Evolutionary conservation across 106 monocot species (phyloP), one percentile per base, ranked within the genome.

Genomic region (Dioscorea zingiberensis): DNA sequence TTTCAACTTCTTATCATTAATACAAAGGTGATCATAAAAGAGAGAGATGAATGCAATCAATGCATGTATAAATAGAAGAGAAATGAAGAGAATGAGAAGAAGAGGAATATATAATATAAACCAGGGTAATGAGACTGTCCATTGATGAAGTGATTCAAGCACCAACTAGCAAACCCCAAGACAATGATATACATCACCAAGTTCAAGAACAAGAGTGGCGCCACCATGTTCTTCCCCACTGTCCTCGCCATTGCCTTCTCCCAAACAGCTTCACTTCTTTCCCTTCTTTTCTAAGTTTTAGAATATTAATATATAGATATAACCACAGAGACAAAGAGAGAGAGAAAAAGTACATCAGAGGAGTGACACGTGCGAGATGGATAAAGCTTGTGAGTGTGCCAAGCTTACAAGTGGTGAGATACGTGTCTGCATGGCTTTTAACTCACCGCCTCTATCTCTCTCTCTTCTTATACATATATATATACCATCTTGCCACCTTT

Each of bases 141-240:
- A 66, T 78, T 84, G 70, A 88, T 84, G 81, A 69, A 78, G 80
- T 81, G 88, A 62, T 88, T 88, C 24, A 88, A 60, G 46, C 58
- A 63, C 84, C 84, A 84, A 54, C 88, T 84, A 4, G 84, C 88
- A 24, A 88, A 78, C 6, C 81, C 88, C 14, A 84, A 45, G 3
- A 84, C 84, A 12, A 73, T 54, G 10, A 84, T 63, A 68, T 84
- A 88, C 84, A 88, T 75, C 12, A 69, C 55, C 21, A 81, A 61
- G 72, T 88, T 88, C 51, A 88, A 62, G 32, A 84, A 80, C 74
- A 88, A 62, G 60, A 84, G 60, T 25, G 84, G 84, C 13, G 81
- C 88, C 28, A 74, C 70, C 22, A 62, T 10, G 51, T 45, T 77
- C 72, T 69, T 72, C 28, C 78, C 82, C 3, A 69, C 70, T 3